A percentile compares a stretch with the other conserved stretches of the same genome.
phyloP scores from a whole-genome alignment of 768 basidiomycete species.

The Thelephora aurantiotincta region DNA sequence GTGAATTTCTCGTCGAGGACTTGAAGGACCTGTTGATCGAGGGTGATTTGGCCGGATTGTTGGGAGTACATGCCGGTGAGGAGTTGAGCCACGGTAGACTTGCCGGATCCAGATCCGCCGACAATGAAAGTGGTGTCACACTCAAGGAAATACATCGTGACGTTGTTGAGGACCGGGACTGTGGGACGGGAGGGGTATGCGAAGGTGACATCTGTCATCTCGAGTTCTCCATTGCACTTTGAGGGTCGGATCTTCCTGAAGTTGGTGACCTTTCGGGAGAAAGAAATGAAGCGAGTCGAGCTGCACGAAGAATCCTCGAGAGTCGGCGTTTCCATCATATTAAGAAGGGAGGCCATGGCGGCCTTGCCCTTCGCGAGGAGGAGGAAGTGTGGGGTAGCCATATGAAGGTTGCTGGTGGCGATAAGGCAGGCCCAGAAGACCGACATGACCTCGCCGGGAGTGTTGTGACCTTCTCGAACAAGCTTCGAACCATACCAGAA shows the following conservation, averaged over 20 bases:
- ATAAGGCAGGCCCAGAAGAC: constrained; percentile 97
- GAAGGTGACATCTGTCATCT: constrained; percentile 45
- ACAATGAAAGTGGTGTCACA: constrained; percentile 70
- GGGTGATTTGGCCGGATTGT: constrained; percentile 44
- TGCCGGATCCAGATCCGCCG: constrained; percentile 66
- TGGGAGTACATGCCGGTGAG: constrained; percentile 64
- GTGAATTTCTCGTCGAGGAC: constrained; percentile 63
- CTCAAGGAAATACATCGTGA: constrained; percentile 57
- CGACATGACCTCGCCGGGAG: constrained; percentile 77
- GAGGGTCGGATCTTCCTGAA: constrained; percentile 54
- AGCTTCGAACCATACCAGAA: constrained; percentile 94
- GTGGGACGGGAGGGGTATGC: constrained; percentile 62
- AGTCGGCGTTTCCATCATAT: constrained; percentile 33
- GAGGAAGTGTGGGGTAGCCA: constrained; percentile 74
- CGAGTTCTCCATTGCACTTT: constrained; percentile 58
- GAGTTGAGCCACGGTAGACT: constrained; percentile 54
- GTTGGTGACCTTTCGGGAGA: constrained; percentile 9
- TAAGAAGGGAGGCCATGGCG: constrained; percentile 55
- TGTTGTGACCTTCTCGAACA: constrained; percentile 60
- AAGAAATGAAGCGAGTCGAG: constrained; percentile 4
- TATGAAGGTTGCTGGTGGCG: constrained; percentile 76
- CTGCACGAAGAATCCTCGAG: constrained; percentile 2
- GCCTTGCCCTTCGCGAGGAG: constrained; percentile 71
- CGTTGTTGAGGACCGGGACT: constrained; percentile 38
- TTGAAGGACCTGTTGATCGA: constrained; percentile 73